Evolutionary conservation across 805 yeast species (phyloP).

Genomic region (Scheffersomyces coipomensis): DNA sequence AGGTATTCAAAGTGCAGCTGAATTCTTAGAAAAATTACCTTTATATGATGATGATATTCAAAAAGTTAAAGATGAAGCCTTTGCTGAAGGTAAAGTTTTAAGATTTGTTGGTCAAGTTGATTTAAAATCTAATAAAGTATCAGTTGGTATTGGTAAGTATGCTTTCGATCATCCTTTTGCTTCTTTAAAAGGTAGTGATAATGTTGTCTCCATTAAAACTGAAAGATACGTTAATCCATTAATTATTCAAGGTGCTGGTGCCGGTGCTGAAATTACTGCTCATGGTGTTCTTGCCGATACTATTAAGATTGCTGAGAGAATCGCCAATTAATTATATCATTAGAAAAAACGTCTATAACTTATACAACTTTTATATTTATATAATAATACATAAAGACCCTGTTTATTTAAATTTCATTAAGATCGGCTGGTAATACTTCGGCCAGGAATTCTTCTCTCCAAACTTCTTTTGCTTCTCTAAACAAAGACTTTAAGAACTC

Average conservation of each 20-base stretch:
- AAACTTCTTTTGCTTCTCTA: constrained; percentile 53
- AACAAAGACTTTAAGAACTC: constrained; percentile 51
- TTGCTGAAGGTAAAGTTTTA: constrained; percentile 78
- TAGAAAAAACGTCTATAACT: too few species aligned
- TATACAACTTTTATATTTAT: too few species aligned
- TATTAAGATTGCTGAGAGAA: constrained; percentile 86
- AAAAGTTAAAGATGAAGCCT: constrained; percentile 75
- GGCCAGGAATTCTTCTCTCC: constrained; percentile 29
- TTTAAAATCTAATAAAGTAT: constrained; percentile 61
- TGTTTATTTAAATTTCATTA: constrained; percentile 1
- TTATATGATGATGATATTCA: constrained; percentile 79
- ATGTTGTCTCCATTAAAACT: constrained; percentile 88
- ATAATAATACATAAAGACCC: too few species aligned
- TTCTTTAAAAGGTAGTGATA: constrained; percentile 91
- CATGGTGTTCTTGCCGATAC: constrained; percentile 92
- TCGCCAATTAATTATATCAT: constrained; percentile 39
- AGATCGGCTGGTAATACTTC: constrained; percentile 6
- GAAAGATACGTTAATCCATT: constrained; percentile 91
- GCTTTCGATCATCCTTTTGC: constrained; percentile 93
- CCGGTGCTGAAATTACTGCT: constrained; percentile 73
- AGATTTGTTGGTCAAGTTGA: constrained; percentile 94
- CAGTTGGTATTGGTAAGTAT: constrained; percentile 88
- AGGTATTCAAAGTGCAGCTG: constrained; percentile 66
- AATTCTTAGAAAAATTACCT: constrained; percentile 79
- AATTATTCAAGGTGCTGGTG: constrained; percentile 97